phyloP scores from a whole-genome alignment of 306 rosid genomes.

The Bauhinia variegata region DNA sequence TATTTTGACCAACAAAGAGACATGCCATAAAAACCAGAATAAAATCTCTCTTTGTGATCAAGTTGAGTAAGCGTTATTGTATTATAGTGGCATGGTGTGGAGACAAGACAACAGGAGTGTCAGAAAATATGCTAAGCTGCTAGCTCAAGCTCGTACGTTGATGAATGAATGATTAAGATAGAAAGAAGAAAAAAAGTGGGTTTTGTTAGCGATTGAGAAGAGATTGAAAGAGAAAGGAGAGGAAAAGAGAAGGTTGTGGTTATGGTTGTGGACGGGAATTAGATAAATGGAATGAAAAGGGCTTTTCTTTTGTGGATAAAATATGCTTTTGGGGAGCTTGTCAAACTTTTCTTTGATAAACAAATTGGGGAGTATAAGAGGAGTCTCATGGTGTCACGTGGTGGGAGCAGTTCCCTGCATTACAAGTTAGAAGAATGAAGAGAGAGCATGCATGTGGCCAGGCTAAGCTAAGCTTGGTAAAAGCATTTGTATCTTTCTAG shows the following conservation, averaged over 20 bases:
- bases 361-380: not conserved
- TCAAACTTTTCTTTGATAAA: conserved; percentile 15
- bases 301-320: not conserved
- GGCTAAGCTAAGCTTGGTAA: conserved; percentile 16
- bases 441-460: conserved; percentile 35
- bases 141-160: conserved; percentile 10
- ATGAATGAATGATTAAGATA: conserved; percentile 2
- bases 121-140: conserved; percentile 34
- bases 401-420: conserved; percentile 38
- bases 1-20: conserved; percentile 15
- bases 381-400: conserved; percentile 72
- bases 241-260: too few species aligned
- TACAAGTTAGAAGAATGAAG: not conserved
- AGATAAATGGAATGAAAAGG: too few species aligned
- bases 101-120: conserved; percentile 49
- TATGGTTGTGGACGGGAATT: too few species aligned
- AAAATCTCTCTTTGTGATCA: conserved; percentile 24
- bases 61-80: conserved; percentile 37
- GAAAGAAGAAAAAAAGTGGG: not conserved
- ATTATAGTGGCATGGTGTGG: conserved; percentile 44
- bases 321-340: not conserved
- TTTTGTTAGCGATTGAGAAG: too few species aligned
- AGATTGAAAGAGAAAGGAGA: too few species aligned
- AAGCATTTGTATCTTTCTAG: conserved; percentile 16
- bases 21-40: not conserved